Evolutionary conservation across 2,329 filamentous ascomycete species (phyloP), one percentile per base, ranked within the genome.

Genomic region (Xenoacremonium recifei): DNA sequence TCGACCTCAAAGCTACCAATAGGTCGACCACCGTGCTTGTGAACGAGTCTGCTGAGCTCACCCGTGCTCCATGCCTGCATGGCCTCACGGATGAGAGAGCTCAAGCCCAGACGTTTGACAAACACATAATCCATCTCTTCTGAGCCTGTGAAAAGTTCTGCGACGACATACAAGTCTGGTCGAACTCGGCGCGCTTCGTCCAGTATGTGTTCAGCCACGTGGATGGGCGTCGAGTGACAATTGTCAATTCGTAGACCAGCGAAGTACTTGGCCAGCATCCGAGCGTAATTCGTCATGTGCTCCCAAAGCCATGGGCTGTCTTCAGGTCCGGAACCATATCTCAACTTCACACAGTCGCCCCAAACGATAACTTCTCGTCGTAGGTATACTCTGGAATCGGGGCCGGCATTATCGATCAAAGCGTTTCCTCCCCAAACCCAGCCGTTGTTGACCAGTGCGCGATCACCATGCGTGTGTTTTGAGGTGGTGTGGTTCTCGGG

Each of bases 371-470:
- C 89, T 65, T 99, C 90, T 53, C 93, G 82, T 39, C 89, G 82
- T n/a, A 99, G 77, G 60, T 99, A 99, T n/a, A 92, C 90, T 42
- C 85, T 84, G 7, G 92, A 96, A 35, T 87, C 75, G 0, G 90
- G 86, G 0, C 95, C 95, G 21, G 93, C 93, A 59, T 97, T 93
- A 69, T 99, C 93, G 32, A 89, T 78, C 66, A 97, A 79, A 2
- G 93, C 92, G 67, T 97, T 95, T 5, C 92, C 92, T 44, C 89
- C 92, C 93, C 93, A 99, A 7, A 99, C 91, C 93, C 93, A 99
- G 32, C 93, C 93, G 60, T 99, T 99, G 68, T 97, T 97, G 30
- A 85, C 91, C 38, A 99, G 70, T 3, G 89, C 88, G 34, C 95
- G 75, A 32, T 90, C 85, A 43, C 85, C 84, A 2, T 83, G 76